Percentiles rank a stretch among this genome's conserved stretches.
Conservation (phyloP, 1,284 basidiomycete genomes). For the Fomitopsis schrenkii region DNA sequence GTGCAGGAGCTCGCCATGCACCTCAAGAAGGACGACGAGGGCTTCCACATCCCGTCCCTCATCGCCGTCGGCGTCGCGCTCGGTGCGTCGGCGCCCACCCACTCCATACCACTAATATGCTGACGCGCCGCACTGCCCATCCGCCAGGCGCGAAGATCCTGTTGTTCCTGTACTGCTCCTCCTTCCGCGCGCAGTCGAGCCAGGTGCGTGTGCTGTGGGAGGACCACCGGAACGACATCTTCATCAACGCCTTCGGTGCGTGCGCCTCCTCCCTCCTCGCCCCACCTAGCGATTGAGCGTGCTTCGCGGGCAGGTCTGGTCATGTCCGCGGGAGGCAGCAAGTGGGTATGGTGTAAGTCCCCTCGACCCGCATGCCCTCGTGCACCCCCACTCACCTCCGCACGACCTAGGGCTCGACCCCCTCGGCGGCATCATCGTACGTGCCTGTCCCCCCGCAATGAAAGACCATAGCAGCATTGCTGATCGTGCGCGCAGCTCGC, state of each 20-base stretch:
- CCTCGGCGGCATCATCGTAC: constrained; percentile 71
- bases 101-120: constrained; percentile 1
- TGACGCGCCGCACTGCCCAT: neutral
- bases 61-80: constrained; percentile 82
- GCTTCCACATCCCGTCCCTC: constrained; percentile 78
- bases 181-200: constrained; percentile 75
- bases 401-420: constrained; percentile 66
- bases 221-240: constrained; percentile 90
- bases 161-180: constrained; percentile 85
- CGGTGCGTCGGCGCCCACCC: constrained; percentile 37
- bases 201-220: constrained; percentile 95
- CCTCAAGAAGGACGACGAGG: constrained; percentile 42
- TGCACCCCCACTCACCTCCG: neutral
- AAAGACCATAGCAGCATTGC: no score
- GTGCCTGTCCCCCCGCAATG: constrained; percentile 19
- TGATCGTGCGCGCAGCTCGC: constrained; percentile 52
- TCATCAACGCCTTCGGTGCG: constrained; percentile 75
- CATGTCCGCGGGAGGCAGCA: constrained; percentile 89
- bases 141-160: constrained; percentile 72
- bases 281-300: neutral
- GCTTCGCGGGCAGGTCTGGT: constrained; percentile 60
- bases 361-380: neutral
- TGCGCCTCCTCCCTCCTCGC: neutral
- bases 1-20: constrained; percentile 64
- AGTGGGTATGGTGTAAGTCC: constrained; percentile 74